A percentile compares a stretch with the other conserved stretches of the same genome.
phyloP scores from a whole-genome alignment of 1,139 yeast genomes.

The Arxiozyma bovina region DNA sequence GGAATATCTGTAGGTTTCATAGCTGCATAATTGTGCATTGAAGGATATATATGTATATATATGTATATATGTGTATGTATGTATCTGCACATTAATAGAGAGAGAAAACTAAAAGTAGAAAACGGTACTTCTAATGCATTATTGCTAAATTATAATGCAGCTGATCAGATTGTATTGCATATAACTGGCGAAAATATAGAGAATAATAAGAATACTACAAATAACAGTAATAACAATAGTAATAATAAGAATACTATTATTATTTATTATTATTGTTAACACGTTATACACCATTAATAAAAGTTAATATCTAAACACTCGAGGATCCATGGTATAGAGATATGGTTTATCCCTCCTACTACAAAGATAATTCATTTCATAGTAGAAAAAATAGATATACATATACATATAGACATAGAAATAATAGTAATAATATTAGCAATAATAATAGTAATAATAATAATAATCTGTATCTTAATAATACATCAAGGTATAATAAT shows the following conservation, averaged over 20 bases:
- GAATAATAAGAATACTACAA: no score
- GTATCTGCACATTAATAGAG: no score
- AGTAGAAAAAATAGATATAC: neutral
- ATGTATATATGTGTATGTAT: no score
- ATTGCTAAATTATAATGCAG: neutral
- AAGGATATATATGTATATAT: no score
- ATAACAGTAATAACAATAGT: no score
- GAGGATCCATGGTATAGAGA: neutral
- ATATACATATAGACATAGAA: no score
- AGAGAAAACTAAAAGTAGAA: neutral
- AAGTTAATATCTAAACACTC: neutral
- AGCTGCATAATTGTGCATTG: no score
- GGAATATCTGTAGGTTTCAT: no score
- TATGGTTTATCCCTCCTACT: neutral
- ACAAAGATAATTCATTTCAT: neutral
- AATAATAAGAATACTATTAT: no score
- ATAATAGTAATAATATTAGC: neutral
- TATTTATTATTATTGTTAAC: no score
- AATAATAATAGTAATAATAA: no score
- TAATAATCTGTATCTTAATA: neutral
- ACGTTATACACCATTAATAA: no score
- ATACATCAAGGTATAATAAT: neutral
- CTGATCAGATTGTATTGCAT: neutral
- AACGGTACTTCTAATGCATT: neutral
- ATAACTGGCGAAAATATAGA: neutral